phyloP scores from a whole-genome alignment of 1,284 basidiomycete species.

The Trichosporon coremiiforme region DNA sequence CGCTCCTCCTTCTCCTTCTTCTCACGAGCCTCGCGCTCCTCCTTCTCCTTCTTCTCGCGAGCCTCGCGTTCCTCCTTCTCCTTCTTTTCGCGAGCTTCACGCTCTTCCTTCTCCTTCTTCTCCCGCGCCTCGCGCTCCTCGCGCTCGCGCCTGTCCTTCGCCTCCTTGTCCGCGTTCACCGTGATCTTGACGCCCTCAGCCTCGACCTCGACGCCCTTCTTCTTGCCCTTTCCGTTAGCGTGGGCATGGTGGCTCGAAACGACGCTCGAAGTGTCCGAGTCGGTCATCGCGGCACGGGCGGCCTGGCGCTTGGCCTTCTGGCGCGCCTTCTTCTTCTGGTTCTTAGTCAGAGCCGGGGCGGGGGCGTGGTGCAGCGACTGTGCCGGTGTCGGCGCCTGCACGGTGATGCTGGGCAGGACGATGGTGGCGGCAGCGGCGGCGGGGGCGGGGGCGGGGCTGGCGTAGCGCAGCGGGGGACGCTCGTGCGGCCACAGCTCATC shows the following conservation, averaged over 20 bases:
- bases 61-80: conserved; percentile 7
- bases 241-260: not conserved
- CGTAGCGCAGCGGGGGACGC: conserved; percentile 3
- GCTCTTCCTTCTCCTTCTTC: conserved; percentile 1
- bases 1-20: conserved; percentile 16
- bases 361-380: conserved; percentile 7
- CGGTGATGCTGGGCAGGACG: conserved; percentile 3
- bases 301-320: conserved; percentile 9
- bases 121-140: conserved; percentile 13
- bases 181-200: conserved; percentile 8
- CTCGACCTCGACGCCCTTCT: conserved; percentile 13
- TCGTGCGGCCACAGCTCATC: conserved; percentile 14
- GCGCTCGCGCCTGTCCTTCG: not conserved
- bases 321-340: conserved; percentile 16
- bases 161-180: conserved; percentile 17
- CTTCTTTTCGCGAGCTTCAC: not conserved
- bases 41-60: not conserved
- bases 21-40: conserved; percentile 1
- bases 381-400: conserved; percentile 8
- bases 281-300: not conserved
- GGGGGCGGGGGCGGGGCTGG: not conserved
- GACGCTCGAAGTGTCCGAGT: conserved; percentile 1
- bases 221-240: not conserved
- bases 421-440: conserved; percentile 3
- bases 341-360: not conserved